Evolutionary conservation across 495 filamentous ascomycete genomes (phyloP), one percentile per base, ranked within the genome.

Genomic region (Penicillium longicatenatum): DNA sequence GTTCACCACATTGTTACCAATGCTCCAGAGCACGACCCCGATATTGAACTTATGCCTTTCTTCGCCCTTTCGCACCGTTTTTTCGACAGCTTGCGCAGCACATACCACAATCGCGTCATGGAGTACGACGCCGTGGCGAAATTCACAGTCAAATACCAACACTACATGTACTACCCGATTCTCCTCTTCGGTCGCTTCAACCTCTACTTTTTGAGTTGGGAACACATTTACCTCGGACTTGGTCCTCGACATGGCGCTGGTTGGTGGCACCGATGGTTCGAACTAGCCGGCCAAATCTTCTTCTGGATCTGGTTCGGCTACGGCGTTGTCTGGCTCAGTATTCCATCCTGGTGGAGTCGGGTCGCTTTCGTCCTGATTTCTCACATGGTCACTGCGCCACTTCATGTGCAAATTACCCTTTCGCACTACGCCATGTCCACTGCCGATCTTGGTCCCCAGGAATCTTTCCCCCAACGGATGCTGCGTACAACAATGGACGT

Each of bases 391-490:
- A 89, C 91, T 10, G 86, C 85, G 75, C 90, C 90, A 29, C 74
- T 96, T 21, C 92, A 96, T 70, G 86, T 91, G 30, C 92, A 96
- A 75, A 95, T 96, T 63, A 96, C 92, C 10, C 83, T 96, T 26
- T 91, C 87, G n/a, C 92, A 96, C 70, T 96, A 93, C 69, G 89
- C 90, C 30, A 96, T 96, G 92, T 89, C 85, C 61, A 96, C 92
- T 2, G 82, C 89, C 6, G 92, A 96, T 64, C 78, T 94, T 8
- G 92, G 92, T 2, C 80, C 84, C 2, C 73, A 84, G 52, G 92
- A 96, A 75, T 91, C 86, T 11, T 96, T 96, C 70, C 86, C 92
- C 6, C 92, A 96, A 73, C 89, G 86, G 72, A 96, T 95, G 92
- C 79, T 96, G 47, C 81, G 92, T 48, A 96, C 92, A 8, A 96